phyloP scores from a whole-genome alignment of 176 grass and related monocot genomes.

The Eragrostis nindensis region DNA sequence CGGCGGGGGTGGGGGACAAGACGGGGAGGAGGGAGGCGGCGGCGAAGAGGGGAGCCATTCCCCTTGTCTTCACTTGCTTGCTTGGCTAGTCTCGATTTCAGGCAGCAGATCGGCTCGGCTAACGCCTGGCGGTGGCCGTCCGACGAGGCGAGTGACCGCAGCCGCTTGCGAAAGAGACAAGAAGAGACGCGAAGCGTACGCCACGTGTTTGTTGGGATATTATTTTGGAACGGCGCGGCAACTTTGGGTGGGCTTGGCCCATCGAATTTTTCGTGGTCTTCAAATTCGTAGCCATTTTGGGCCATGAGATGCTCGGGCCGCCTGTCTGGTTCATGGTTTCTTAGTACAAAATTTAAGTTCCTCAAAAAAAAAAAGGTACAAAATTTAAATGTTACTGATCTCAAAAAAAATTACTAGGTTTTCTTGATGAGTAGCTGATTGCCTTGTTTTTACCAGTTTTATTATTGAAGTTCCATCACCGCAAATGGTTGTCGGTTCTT shows the following conservation, averaged over 20 bases:
- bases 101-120: neutral
- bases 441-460: too few species aligned
- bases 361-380: too few species aligned
- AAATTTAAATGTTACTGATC: too few species aligned
- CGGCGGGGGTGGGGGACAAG: slow-evolving; percentile 32
- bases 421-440: too few species aligned
- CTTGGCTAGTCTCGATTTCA: neutral
- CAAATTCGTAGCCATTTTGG: too few species aligned
- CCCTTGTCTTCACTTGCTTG: neutral
- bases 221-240: neutral
- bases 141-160: neutral
- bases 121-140: neutral
- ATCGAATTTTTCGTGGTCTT: too few species aligned
- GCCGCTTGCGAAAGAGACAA: neutral
- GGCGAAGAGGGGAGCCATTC: slow-evolving; percentile 63
- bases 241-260: neutral
- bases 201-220: slow-evolving; percentile 18
- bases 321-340: too few species aligned
- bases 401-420: too few species aligned
- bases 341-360: too few species aligned
- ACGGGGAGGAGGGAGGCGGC: slow-evolving; percentile 46
- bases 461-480: too few species aligned
- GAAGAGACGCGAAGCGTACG: neutral
- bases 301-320: too few species aligned
- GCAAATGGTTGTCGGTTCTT: too few species aligned